phyloP scores from a whole-genome alignment of 345 rosid species.

The Odontarrhena argentea region DNA sequence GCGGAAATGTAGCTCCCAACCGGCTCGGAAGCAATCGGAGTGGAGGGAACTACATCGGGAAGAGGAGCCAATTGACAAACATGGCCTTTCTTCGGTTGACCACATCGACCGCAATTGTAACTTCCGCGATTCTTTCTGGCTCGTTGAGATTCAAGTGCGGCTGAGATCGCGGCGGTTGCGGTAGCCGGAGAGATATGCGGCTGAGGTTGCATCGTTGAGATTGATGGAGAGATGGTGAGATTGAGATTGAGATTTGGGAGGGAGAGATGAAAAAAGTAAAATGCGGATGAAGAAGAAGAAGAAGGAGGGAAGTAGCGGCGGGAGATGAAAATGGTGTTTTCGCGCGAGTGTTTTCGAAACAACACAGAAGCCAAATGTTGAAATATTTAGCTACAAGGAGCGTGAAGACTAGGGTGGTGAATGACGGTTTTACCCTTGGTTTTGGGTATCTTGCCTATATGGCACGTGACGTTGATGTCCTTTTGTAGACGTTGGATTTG shows the following conservation, averaged over 20 bases:
- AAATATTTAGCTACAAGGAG: conserved; percentile 27
- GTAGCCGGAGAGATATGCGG: conserved; percentile 59
- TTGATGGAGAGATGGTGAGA: conserved; percentile 9
- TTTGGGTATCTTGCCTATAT: background rate
- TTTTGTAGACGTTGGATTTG: conserved; percentile 36
- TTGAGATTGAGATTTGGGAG: conserved; percentile 15
- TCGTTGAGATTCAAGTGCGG: conserved; percentile 53
- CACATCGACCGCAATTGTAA: conserved; percentile 96
- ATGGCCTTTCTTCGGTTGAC: conserved; percentile 96
- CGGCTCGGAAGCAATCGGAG: conserved; percentile 40
- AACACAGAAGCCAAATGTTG: background rate
- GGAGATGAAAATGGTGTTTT: conserved; percentile 57
- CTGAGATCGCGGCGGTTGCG: conserved; percentile 47
- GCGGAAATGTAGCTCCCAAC: conserved; percentile 35
- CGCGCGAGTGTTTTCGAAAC: conserved; percentile 62
- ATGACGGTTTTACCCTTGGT: conserved; percentile 42
- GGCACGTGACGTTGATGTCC: conserved; percentile 33
- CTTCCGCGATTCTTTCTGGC: conserved; percentile 77
- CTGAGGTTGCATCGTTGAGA: conserved; percentile 47
- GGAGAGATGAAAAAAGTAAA: background rate
- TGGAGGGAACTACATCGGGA: conserved; percentile 25
- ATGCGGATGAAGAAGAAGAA: background rate
- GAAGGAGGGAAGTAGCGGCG: conserved; percentile 54
- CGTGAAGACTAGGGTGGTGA: conserved; percentile 15
- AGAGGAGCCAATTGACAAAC: conserved; percentile 47